Percentiles rank a stretch among this genome's conserved stretches.
phyloP scores from a whole-genome alignment of 2,329 filamentous ascomycete species.

The Aspergillus phoenicis region DNA sequence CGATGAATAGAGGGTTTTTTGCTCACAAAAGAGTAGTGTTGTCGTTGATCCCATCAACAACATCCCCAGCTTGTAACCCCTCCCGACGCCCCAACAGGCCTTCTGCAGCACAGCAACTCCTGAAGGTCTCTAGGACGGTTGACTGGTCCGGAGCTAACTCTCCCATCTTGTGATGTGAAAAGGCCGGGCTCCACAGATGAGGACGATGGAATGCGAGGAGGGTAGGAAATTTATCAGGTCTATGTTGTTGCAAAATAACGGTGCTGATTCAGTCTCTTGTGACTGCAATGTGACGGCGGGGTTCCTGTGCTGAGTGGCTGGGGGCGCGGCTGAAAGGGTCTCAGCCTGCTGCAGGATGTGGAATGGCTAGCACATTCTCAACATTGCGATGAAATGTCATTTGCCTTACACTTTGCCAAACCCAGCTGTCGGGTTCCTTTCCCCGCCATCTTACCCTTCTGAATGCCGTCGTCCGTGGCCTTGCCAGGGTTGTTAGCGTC shows the following conservation, averaged over 20 bases:
- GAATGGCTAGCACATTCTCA: no score
- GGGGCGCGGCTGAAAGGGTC: no score
- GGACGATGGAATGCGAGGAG: background rate
- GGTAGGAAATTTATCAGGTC: no score
- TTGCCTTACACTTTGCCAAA: no score
- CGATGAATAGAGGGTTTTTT: no score
- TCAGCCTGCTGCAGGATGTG: no score
- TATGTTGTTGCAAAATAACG: background rate
- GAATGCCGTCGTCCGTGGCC: no score
- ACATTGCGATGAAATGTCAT: no score
- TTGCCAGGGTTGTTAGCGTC: no score
- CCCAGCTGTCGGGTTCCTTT: no score
- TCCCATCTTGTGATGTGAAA: background rate
- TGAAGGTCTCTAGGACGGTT: background rate
- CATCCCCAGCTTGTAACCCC: constrained; percentile 18
- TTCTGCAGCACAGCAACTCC: background rate
- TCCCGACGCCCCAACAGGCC: constrained; percentile 16
- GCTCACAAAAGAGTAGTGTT: constrained; percentile 21
- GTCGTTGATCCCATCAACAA: constrained; percentile 21
- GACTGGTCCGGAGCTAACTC: background rate
- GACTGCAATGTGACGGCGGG: background rate
- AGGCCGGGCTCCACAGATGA: background rate
- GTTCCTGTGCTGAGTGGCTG: no score
- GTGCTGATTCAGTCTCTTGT: background rate
- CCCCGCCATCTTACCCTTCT: no score